A percentile compares a stretch with the other conserved stretches of the same genome.
Evolutionary conservation across 2,329 filamentous ascomycete genomes (phyloP).

Genomic region (Bipolaris sorokiniana): DNA sequence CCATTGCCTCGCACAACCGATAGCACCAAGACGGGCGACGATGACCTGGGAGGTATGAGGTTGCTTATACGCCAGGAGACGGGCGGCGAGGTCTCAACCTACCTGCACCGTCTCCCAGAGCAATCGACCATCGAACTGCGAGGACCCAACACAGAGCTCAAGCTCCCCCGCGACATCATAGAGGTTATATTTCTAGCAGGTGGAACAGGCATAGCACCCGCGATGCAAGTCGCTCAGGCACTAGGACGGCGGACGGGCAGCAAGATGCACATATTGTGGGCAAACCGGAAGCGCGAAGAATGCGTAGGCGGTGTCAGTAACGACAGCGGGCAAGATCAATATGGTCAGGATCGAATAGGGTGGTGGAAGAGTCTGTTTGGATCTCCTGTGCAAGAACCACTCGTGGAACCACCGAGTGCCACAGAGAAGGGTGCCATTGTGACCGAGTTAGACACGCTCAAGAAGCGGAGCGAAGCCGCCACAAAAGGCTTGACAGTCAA

Average conservation of each 20-base stretch:
- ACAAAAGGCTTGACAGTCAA: slow-evolving; percentile 58
- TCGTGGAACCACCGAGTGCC: slow-evolving; percentile 7
- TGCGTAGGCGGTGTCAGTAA: slow-evolving; percentile 66
- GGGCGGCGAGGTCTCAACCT: slow-evolving; percentile 84
- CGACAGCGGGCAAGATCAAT: slow-evolving; percentile 23
- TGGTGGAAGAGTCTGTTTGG: slow-evolving; percentile 41
- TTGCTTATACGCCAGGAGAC: slow-evolving; percentile 81
- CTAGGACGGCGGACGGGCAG: slow-evolving; percentile 57
- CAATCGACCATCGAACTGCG: slow-evolving; percentile 74
- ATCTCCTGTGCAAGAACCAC: slow-evolving; percentile 12
- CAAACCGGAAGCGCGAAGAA: slow-evolving; percentile 71
- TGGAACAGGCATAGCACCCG: slow-evolving; percentile 90
- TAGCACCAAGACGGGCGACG: slow-evolving; percentile 28
- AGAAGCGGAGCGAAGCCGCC: slow-evolving; percentile 18
- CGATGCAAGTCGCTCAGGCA: slow-evolving; percentile 76
- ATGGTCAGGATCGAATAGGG: slow-evolving; percentile 19
- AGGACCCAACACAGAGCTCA: slow-evolving; percentile 76
- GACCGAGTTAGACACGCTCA: slow-evolving; percentile 16
- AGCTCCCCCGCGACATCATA: slow-evolving; percentile 59
- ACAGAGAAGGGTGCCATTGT: slow-evolving; percentile 46
- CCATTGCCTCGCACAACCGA: slow-evolving; percentile 70
- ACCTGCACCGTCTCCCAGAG: slow-evolving; percentile 69
- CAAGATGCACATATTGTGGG: slow-evolving; percentile 80
- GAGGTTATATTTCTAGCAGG: slow-evolving; percentile 84
- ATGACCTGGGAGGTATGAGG: slow-evolving; percentile 58